A percentile compares a stretch with the other conserved stretches of the same genome.
Conservation (phyloP, 129 eudicot genomes). For the Cynara cardunculus region DNA sequence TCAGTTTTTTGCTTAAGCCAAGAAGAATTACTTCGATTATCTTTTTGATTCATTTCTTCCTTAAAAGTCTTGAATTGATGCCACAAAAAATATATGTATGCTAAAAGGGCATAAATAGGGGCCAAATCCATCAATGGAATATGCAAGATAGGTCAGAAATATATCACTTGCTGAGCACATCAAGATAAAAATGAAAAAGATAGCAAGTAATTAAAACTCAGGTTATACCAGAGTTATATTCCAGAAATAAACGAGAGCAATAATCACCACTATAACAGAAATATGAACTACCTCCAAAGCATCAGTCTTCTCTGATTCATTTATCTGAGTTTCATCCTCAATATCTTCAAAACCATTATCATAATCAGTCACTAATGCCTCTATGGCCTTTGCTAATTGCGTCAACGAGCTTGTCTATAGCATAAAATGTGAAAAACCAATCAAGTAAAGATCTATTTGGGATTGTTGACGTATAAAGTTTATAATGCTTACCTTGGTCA, state of each 20-base stretch:
- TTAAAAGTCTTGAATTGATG: too few species aligned
- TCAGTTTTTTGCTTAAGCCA: too few species aligned
- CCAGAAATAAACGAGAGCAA: neutral
- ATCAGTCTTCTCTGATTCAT: constrained; percentile 74
- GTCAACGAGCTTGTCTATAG: constrained; percentile 69
- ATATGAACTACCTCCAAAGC: constrained; percentile 78
- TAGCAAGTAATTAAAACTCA: neutral
- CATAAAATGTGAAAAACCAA: constrained; percentile 13
- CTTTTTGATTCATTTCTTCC: neutral
- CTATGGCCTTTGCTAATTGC: constrained; percentile 70
- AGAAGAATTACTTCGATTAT: neutral
- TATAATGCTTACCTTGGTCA: constrained; percentile 50
- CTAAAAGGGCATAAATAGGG: neutral
- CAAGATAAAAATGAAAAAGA: neutral
- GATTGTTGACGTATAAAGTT: neutral
- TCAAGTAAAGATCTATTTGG: constrained; percentile 3
- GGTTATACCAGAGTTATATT: neutral
- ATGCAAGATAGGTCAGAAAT: neutral
- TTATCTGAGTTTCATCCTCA: constrained; percentile 54
- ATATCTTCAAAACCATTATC: constrained; percentile 61
- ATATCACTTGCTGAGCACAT: neutral
- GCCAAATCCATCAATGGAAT: neutral
- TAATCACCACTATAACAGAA: neutral
- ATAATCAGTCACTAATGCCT: constrained; percentile 59
- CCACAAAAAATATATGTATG: neutral